Evolutionary conservation across 2,329 filamentous ascomycete species (phyloP).

Genomic region (Paecilomyces fulvus): DNA sequence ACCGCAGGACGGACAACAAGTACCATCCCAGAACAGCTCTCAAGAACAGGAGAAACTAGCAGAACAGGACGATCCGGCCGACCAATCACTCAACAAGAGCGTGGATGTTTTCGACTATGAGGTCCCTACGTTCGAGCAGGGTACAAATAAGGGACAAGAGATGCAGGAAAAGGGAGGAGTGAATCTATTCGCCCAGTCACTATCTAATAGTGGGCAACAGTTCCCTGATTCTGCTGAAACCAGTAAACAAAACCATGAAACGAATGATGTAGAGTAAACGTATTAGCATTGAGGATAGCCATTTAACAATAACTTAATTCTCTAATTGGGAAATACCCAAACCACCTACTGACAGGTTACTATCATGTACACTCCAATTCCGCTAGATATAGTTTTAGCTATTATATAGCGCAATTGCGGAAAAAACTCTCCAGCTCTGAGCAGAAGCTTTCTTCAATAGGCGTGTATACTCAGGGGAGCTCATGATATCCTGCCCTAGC

Average conservation of each 20-base stretch:
- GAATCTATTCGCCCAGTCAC: conserved; percentile 12
- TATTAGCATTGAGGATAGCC: background rate
- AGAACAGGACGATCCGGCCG: background rate
- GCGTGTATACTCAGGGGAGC: background rate
- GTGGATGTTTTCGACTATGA: conserved; percentile 34
- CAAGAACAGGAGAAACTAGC: background rate
- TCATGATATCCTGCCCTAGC: background rate
- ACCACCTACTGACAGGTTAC: background rate
- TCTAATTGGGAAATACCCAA: background rate
- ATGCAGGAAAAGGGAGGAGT: conserved; percentile 30
- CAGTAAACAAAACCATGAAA: background rate
- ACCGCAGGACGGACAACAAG: conserved; percentile 6
- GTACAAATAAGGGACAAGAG: conserved; percentile 21
- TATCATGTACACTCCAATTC: background rate
- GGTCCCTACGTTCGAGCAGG: conserved; percentile 28
- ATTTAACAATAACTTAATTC: background rate
- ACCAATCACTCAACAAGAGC: conserved; percentile 2
- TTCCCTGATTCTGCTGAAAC: background rate
- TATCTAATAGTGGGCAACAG: background rate
- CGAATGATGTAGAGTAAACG: background rate
- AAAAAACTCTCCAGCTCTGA: background rate
- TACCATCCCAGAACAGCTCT: background rate
- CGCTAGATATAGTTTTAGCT: background rate
- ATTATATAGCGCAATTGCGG: background rate
- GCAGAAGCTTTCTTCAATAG: background rate